Evolutionary conservation across 208 protist genomes (phyloP), one percentile per base, ranked within the genome.

Genomic region (Strigomonas culicis): DNA sequence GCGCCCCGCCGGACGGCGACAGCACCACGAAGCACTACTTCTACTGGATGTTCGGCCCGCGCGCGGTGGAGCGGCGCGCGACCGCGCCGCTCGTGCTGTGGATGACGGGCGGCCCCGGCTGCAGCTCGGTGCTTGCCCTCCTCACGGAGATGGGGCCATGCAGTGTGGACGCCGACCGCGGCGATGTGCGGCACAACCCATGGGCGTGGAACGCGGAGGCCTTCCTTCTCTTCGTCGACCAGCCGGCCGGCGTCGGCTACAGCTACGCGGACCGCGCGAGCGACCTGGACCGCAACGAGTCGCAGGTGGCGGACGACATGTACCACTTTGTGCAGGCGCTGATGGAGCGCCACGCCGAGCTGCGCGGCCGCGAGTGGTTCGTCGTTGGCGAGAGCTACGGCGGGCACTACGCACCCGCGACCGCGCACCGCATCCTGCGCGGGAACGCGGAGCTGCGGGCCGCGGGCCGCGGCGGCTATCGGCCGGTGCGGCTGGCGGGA

Each of bases 21-120:
- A 59, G 8, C 60, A 58, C 24, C 6, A 22, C 56, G 39, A 85
- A 90, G 61, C 75, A 89, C 64, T 88, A 88, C 77, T 97, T 97
- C 68, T 97, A 94, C 78, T 97, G 93, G 93, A 62, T 77, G 44
- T 96, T 97, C 68, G 78, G 77, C 19, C 74, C 79, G 7, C 76
- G 84, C 41, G 57, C 61, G 56, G 51, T 52, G n/a, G 76, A 80
- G 52, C 47, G 53, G 21, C 77, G 79, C 47, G 77, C 31, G 21
- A 13, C 27, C 19, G 59, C 70, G 41, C 88, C 89, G 11, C 63
- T 95, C 44, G 66, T 98, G 15, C 56, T 97, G 25, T 97, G 90
- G 89, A 73, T 97, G 66, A 96, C 84, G 21, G 95, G 94, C 43
- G 93, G 95, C 25, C 93, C 95, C 6, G 94, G 94, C 49, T 98